Evolutionary conservation across 192 early-diverging fungal genomes (phyloP), one percentile per base, ranked within the genome.

Genomic region (Borealophlyctis nickersoniae): DNA sequence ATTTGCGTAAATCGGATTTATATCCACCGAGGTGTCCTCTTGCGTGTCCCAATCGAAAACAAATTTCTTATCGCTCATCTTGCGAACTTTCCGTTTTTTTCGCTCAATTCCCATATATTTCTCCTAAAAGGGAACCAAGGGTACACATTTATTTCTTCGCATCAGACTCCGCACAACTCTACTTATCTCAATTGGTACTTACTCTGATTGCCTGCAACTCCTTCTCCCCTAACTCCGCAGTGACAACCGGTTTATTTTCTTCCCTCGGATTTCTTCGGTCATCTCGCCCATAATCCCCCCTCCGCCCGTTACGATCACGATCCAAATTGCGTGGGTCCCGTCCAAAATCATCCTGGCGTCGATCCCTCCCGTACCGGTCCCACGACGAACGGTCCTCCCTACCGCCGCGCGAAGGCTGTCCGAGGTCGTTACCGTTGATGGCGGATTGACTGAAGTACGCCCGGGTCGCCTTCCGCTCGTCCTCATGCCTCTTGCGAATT

Each of bases 41-140:
- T 81, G 79, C 0, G 92, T 89, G 58, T 89, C 92, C 96, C 96
- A 99, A 71, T 96, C 96, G 81, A 99, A 99, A 16, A 93, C 91
- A 73, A 99, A 96, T 68, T 93, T 95, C 54, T 93, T 91, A 54
- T 96, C 92, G 64, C 92, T 91, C 79, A 91, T 88, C 60, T 81
- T 82, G 14, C 95, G 87, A 53, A 88, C 77, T 62, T 86, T 88
- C 30, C 93, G 83, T 60, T 86, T 82, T 13, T 86, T 77, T 28
- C 67, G 57, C 36, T 93, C 91, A 45, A 84, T 87, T 4, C 87
- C 91, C 83, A 96, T 86, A 65, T 96, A 99, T 2, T 90, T 88
- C 22, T 75, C 77, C 66, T 69, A 35, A n/a, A n/a, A n/a, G n/a
- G n/a, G n/a, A n/a, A n/a, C n/a, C n/a, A n/a, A n/a, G n/a, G n/a